These are phyloP conservation scores for Nicotiana attenuata DNA, from an alignment of 257 asterid genomes.

Conservation along the genomic window DNA sequence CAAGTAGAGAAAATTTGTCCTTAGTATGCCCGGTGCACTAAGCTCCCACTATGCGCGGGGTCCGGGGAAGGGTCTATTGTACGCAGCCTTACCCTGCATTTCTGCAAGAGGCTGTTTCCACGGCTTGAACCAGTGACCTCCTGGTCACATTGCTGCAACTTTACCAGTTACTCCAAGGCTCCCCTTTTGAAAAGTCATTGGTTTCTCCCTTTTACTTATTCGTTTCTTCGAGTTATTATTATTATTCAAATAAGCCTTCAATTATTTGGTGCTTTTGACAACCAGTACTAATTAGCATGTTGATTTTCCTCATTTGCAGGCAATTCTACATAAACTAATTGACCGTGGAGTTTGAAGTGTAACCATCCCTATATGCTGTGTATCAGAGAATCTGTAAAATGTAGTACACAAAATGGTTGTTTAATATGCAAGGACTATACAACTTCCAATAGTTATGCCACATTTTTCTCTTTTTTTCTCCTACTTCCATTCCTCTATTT, in stretches of 20 bases:
- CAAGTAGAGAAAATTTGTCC: background rate
- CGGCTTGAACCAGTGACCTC: too few relatives aligned
- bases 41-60: too few relatives aligned
- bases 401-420: background rate
- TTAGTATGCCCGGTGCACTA: too few relatives aligned
- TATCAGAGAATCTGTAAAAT: background rate
- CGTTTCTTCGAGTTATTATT: background rate
- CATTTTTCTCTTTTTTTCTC: background rate
- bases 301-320: constrained; percentile 8
- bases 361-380: background rate
- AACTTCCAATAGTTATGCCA: background rate
- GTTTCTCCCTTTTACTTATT: background rate
- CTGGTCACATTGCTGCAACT: too few relatives aligned
- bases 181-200: background rate
- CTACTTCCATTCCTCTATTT: background rate
- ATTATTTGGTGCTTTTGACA: background rate
- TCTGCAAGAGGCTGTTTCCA: too few relatives aligned
- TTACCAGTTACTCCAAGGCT: too few relatives aligned
- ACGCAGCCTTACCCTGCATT: too few relatives aligned
- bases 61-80: too few relatives aligned
- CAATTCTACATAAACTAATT: constrained; percentile 18
- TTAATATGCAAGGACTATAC: background rate
- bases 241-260: background rate
- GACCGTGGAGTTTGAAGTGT: background rate
- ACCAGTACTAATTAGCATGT: background rate